Conservation (phyloP, 2,329 filamentous ascomycete genomes). For the Karstenula rhodostoma region DNA sequence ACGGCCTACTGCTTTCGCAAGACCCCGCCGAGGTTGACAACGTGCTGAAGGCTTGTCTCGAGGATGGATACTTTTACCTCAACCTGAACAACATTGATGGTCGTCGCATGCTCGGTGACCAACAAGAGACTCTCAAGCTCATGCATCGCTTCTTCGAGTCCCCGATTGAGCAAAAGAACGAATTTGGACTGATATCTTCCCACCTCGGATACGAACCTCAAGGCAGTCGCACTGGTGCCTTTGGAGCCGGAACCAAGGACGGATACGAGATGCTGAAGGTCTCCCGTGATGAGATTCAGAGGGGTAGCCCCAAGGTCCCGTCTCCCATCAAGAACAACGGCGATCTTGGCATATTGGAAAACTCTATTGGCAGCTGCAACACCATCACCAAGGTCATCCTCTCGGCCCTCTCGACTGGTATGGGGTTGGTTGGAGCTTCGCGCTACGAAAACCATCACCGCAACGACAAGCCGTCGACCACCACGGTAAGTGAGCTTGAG, state of each 20-base stretch:
- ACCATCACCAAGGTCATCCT: slow-evolving; percentile 53
- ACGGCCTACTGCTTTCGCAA: slow-evolving; percentile 61
- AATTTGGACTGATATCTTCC: slow-evolving; percentile 63
- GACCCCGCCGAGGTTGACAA: slow-evolving; percentile 63
- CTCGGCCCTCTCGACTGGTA: slow-evolving; percentile 53
- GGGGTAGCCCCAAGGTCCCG: slow-evolving; percentile 34
- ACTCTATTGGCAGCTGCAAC: slow-evolving; percentile 40
- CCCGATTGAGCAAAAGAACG: slow-evolving; percentile 64
- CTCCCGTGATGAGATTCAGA: slow-evolving; percentile 44
- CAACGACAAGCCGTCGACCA: slow-evolving; percentile 43
- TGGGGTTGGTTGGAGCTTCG: slow-evolving; percentile 33
- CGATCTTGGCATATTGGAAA: slow-evolving; percentile 37
- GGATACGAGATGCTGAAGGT: slow-evolving; percentile 47
- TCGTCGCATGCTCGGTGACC: slow-evolving; percentile 61
- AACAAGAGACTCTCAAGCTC: slow-evolving; percentile 61
- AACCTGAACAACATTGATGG: slow-evolving; percentile 63
- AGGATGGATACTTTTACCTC: slow-evolving; percentile 65
- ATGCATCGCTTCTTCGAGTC: slow-evolving; percentile 66
- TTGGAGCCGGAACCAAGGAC: slow-evolving; percentile 37
- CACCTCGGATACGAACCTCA: slow-evolving; percentile 58
- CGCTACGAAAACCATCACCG: slow-evolving; percentile 43
- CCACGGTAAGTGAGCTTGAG: slow-evolving; percentile 27
- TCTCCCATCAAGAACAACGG: slow-evolving; percentile 38
- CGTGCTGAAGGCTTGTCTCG: slow-evolving; percentile 59
- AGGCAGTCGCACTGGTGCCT: slow-evolving; percentile 39